Evolutionary conservation across 768 basidiomycete species (phyloP).

Genomic region (Macrolepiota fuliginosa): DNA sequence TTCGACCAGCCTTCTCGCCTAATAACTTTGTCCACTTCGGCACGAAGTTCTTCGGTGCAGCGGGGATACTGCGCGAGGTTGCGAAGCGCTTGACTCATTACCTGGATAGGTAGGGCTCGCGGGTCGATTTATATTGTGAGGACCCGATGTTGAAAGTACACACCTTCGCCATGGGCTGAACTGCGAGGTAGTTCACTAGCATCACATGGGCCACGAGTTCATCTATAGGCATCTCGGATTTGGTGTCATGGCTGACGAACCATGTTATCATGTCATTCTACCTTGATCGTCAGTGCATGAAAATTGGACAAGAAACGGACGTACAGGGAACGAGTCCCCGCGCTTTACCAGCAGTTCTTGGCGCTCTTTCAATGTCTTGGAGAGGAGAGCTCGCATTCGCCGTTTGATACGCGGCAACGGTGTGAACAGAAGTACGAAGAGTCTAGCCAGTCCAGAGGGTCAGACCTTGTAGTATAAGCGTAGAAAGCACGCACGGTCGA

Average conservation of each 20-base stretch:
- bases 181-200: slow-evolving; percentile 5
- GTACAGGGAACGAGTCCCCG: slow-evolving; percentile 2
- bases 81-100: slow-evolving; percentile 31
- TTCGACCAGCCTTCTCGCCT: slow-evolving; percentile 28
- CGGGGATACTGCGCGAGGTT: slow-evolving; percentile 28
- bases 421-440: slow-evolving; percentile 3
- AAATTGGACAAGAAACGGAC: background rate
- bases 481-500: slow-evolving; percentile 4
- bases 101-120: slow-evolving; percentile 15
- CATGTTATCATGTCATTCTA: slow-evolving; percentile 13
- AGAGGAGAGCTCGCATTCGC: background rate
- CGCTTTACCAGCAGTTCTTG: background rate
- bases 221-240: slow-evolving; percentile 8
- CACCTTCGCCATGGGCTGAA: slow-evolving; percentile 17
- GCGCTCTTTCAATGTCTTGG: background rate
- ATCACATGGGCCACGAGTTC: slow-evolving; percentile 5
- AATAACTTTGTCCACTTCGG: slow-evolving; percentile 30
- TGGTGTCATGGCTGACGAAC: background rate
- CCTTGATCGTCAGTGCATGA: background rate
- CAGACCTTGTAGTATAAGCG: background rate
- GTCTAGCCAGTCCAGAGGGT: background rate
- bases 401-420: background rate
- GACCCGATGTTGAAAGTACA: slow-evolving; percentile 20
- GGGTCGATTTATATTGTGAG: background rate
- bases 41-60: slow-evolving; percentile 29